Conservation (phyloP, 2,329 filamentous ascomycete species). For the Stagonosporopsis chrysanthemi region DNA sequence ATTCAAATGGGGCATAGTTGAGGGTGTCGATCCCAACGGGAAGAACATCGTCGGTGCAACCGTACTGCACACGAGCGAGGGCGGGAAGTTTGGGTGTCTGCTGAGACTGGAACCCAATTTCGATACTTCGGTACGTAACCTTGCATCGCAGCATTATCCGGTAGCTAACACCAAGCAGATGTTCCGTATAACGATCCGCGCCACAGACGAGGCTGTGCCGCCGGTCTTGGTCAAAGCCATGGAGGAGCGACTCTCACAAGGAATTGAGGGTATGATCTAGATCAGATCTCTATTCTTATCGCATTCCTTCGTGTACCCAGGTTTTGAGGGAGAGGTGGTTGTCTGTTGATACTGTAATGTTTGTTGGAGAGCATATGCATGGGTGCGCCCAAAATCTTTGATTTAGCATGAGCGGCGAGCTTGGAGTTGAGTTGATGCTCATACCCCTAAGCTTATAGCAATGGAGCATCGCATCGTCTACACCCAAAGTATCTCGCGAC, state of each 20-base stretch:
- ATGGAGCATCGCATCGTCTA: background rate
- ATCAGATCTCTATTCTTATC: conserved; percentile 1
- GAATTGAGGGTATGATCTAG: conserved; percentile 49
- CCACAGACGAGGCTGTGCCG: conserved; percentile 90
- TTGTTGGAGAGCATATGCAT: conserved; percentile 21
- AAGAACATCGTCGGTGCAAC: conserved; percentile 95
- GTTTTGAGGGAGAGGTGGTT: background rate
- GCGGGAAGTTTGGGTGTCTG: conserved; percentile 92
- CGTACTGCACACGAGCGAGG: conserved; percentile 80
- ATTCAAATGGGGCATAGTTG: conserved; percentile 87
- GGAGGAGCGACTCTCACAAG: conserved; percentile 78
- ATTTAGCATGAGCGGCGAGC: conserved; percentile 10
- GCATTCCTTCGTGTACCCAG: conserved; percentile 8
- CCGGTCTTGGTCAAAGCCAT: conserved; percentile 81
- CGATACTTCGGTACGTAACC: conserved; percentile 76
- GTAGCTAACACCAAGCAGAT: conserved; percentile 67
- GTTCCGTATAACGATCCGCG: conserved; percentile 91
- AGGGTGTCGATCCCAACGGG: conserved; percentile 86
- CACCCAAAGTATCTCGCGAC: background rate
- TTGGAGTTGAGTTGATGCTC: conserved; percentile 6
- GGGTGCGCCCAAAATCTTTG: conserved; percentile 6
- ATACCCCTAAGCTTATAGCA: background rate
- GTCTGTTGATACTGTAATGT: conserved; percentile 25
- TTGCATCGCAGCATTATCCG: background rate
- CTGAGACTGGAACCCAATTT: conserved; percentile 95